Base-by-base conservation (phyloP, 345 rosid species). In the Acer negundo region DNA sequence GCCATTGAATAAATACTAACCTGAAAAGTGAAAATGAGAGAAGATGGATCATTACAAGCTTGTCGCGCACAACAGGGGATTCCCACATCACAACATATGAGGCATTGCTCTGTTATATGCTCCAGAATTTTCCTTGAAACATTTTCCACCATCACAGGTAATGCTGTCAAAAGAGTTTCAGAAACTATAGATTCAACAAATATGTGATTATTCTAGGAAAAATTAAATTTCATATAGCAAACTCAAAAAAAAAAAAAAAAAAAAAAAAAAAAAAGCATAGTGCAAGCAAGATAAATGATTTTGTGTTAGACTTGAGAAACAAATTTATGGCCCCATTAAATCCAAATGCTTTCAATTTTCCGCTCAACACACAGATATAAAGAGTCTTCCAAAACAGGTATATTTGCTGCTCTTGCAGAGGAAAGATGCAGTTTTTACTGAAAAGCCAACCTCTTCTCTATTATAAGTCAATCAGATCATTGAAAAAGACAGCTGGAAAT, bases 1-100 rank as follows among this genome's bases (percentile, higher is more conserved):
- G 9, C 23, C 12, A 69, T 19, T 44, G 42, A 31, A 78, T 56
- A 69, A 71, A 74, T 63, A 76, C 89, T 74, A 61, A 97, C 99
- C 97, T 94, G 98, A 86, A 97, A 97, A 78, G 94, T 90, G 76
- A 94, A 97, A 78, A 94, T 97, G 80, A 97, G 92, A 73, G 95
- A 90, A 42, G 99, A 90, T 72, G 97, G 97, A 77, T 97, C 96
- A 38, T 83, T 77, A 80, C 99, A 97, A 83, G 95, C 92, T 82
- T 89, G 99, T 70, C 92, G 90, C 46, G 94, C 97, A 66, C 85
- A 77, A 84, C 99, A 97, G 16, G 98, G 94, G 65, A 89, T 76
- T 82, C 99, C 98, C 15, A 91, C 94, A 69, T 97, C 99, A 80
- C 98, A 97, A 84, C 99, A 97, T 66, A 94, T 68, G 53, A 94